A percentile compares a stretch with the other conserved stretches of the same genome.
These are phyloP conservation scores for Macrophomina tecta DNA, from an alignment of 2,329 filamentous ascomycete species.

Conservation along the genomic window DNA sequence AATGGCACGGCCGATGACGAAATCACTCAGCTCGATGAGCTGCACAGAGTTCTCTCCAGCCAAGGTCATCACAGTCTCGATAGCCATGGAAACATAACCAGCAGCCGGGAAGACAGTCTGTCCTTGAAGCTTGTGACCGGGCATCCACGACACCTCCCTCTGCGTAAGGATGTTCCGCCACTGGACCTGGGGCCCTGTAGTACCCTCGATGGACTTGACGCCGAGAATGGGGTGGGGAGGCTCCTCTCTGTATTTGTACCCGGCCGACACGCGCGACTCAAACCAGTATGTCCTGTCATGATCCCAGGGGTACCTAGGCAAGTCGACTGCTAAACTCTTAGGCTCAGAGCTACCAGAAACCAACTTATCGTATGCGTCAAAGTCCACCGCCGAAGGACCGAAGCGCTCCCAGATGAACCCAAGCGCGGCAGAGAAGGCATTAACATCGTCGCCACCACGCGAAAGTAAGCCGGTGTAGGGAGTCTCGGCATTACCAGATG, in stretches of 20 bases:
- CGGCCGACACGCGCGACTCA: conserved; percentile 26
- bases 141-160: conserved; percentile 32
- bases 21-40: conserved; percentile 30
- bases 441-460: conserved; percentile 36
- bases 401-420: conserved; percentile 31
- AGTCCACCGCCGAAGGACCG: neutral
- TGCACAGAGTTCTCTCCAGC: conserved; percentile 23
- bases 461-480: conserved; percentile 34
- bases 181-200: neutral
- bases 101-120: conserved; percentile 53
- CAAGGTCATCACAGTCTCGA: conserved; percentile 31
- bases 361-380: neutral
- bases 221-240: conserved; percentile 32
- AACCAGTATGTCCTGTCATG: conserved; percentile 21
- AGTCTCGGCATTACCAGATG: conserved; percentile 25
- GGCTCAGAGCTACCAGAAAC: neutral
- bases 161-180: conserved; percentile 32
- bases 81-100: conserved; percentile 50
- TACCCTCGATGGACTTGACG: neutral
- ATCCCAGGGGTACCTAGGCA: conserved; percentile 28
- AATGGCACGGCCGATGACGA: conserved; percentile 31
- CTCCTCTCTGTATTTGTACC: conserved; percentile 22
- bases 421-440: conserved; percentile 32
- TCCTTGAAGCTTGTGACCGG: conserved; percentile 33
- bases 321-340: neutral